Conservation (phyloP, 805 yeast species). For the Candida maltosa region DNA sequence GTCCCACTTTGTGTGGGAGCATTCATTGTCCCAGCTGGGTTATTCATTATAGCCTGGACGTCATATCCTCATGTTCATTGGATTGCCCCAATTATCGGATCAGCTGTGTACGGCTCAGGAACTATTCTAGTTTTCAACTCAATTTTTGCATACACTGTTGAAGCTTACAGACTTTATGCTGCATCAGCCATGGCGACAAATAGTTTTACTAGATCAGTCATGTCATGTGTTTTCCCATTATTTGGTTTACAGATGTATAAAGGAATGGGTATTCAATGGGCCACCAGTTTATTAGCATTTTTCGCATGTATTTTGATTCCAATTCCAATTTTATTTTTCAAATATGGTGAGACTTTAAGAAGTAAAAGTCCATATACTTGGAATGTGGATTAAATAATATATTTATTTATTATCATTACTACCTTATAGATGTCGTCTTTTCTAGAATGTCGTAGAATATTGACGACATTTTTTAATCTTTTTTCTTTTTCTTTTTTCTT, state of each 20-base stretch:
- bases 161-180: constrained; percentile 51
- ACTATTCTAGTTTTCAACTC: constrained; percentile 53
- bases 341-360: constrained; percentile 40
- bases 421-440: neutral
- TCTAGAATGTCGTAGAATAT: neutral
- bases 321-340: constrained; percentile 51
- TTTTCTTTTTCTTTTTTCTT: neutral
- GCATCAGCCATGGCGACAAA: constrained; percentile 64
- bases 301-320: constrained; percentile 50
- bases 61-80: constrained; percentile 66
- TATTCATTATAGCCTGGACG: constrained; percentile 82
- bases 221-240: constrained; percentile 57
- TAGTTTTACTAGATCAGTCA: constrained; percentile 50
- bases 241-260: constrained; percentile 49
- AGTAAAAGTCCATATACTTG: constrained; percentile 23
- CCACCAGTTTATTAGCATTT: constrained; percentile 50
- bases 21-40: constrained; percentile 67
- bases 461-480: too few species aligned
- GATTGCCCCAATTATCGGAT: constrained; percentile 52
- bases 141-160: constrained; percentile 53
- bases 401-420: neutral
- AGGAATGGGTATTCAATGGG: constrained; percentile 51
- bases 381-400: constrained; percentile 12
- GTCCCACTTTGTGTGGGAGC: constrained; percentile 69
- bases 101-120: constrained; percentile 35